These are phyloP conservation scores for Pseudogymnoascus sp. DNA, from an alignment of 2,329 filamentous ascomycete species.

Conservation along the genomic window DNA sequence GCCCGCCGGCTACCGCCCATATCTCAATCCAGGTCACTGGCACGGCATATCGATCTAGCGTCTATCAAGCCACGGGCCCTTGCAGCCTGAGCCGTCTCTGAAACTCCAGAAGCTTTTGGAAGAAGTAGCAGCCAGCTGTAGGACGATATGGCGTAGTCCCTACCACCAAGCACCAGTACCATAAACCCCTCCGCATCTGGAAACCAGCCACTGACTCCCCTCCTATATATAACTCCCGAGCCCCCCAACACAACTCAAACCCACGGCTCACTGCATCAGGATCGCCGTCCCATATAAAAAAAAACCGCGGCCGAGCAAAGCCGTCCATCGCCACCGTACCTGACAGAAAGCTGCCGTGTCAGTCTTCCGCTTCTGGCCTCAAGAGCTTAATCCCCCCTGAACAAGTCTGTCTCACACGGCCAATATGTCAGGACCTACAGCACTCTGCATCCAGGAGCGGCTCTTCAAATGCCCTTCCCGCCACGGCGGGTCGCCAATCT, in stretches of 20 bases:
- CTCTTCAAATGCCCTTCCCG: not conserved
- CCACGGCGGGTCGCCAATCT: not conserved
- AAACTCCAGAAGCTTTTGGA: not conserved
- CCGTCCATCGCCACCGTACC: not conserved
- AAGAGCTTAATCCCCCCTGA: not conserved
- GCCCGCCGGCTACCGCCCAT: no score
- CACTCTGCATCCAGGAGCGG: not conserved
- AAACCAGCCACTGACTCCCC: not conserved
- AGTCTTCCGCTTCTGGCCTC: not conserved
- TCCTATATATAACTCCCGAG: constrained; percentile 1
- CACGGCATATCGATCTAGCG: not conserved
- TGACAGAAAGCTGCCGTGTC: not conserved
- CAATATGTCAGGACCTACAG: not conserved
- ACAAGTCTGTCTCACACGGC: not conserved
- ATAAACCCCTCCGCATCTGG: not conserved
- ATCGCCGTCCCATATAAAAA: not conserved
- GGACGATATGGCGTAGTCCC: not conserved
- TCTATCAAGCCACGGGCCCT: not conserved
- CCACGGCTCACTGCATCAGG: not conserved
- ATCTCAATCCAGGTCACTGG: not conserved
- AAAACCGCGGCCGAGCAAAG: not conserved
- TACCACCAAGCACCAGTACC: not conserved
- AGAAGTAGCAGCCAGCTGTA: not conserved
- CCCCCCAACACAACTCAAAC: not conserved
- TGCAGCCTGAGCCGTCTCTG: not conserved